Conservation (phyloP, 306 rosid genomes). For the Gastrolobium villosum region DNA sequence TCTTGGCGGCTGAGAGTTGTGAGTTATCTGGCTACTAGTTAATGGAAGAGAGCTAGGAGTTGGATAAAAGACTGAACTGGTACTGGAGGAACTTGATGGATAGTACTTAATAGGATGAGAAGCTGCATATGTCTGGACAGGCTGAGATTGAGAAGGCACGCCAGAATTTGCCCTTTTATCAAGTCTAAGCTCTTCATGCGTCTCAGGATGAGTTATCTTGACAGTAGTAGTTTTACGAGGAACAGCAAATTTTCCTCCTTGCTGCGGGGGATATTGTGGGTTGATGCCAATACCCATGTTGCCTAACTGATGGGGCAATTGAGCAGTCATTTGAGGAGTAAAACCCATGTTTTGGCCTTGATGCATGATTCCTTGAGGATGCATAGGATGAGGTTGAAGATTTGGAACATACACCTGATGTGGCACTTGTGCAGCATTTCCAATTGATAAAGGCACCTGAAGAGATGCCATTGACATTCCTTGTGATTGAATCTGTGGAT, state of each 20-base stretch:
- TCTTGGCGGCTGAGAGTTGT: constrained; percentile 71
- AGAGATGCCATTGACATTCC: constrained; percentile 72
- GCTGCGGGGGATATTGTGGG: constrained; percentile 79
- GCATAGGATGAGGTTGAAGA: constrained; percentile 80
- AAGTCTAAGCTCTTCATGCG: constrained; percentile 84
- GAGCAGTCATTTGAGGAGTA: constrained; percentile 74
- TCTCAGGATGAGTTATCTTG: constrained; percentile 91
- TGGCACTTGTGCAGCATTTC: constrained; percentile 79
- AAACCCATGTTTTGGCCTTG: constrained; percentile 75
- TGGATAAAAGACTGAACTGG: constrained; percentile 53
- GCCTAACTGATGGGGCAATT: constrained; percentile 69
- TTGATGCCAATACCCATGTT: constrained; percentile 67
- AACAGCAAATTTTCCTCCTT: constrained; percentile 72
- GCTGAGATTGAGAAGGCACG: constrained; percentile 73
- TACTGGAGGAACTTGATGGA: constrained; percentile 56
- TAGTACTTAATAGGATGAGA: constrained; percentile 64
- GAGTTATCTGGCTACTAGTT: constrained; percentile 68
- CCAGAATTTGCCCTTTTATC: constrained; percentile 71
- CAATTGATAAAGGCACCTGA: constrained; percentile 76
- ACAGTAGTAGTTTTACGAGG: constrained; percentile 79
- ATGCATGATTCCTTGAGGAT: constrained; percentile 78
- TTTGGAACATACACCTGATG: constrained; percentile 68
- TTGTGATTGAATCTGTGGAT: constrained; percentile 81
- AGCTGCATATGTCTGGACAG: constrained; percentile 58
- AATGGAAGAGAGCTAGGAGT: constrained; percentile 66